Base-by-base conservation (phyloP, 2,329 filamentous ascomycete genomes). In the Xylaria sp. region DNA sequence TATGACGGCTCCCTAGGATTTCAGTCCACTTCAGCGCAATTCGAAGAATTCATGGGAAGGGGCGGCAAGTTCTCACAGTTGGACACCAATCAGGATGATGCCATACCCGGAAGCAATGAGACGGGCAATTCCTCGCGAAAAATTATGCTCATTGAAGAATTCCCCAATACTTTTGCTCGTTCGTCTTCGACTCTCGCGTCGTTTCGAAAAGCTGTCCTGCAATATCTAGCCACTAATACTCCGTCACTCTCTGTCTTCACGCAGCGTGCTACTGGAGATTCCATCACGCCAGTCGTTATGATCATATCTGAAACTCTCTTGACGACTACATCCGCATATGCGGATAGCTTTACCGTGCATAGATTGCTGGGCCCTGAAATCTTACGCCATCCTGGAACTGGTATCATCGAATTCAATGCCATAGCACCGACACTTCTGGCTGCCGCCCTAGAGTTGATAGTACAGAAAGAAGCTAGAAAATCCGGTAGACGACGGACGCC, bases 321-420 rank as follows among this genome's bases (percentile, higher is more conserved):
- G 13, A 93, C 90, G 0, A 94, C 92, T 1, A 92, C 87, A 6
- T 92, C 90, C 2, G 88, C 92, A 1, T 86, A 89, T 8, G 86
- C 91, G 10, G 92, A 97, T 70, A 97, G 90, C 73, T 92, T 97
- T 69, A 99, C 94, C 0, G 91, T 91, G 0, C 91, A 97, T 76
- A 86, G 92, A 23, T 77, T 99, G 16, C 83, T 99, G 2, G 94
- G 95, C 0, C 88, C 92, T 0, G 90, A 94, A 64, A 89, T 99
- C 49, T 80, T 91, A 11, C 86, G 88, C 48, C 92, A 97, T 73
- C 87, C 90, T 0, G 87, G 87, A 11, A 86, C 91, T 1, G 85
- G 84, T 7, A 79, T 90, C 4, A 91, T 99, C 64, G 92, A 96
- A 65, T 99, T 97, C 76, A 99, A 99, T 69, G 83, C 89, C 10